Base-by-base conservation (phyloP, 2,329 filamentous ascomycete species). In the Plectosphaerella sp. region DNA sequence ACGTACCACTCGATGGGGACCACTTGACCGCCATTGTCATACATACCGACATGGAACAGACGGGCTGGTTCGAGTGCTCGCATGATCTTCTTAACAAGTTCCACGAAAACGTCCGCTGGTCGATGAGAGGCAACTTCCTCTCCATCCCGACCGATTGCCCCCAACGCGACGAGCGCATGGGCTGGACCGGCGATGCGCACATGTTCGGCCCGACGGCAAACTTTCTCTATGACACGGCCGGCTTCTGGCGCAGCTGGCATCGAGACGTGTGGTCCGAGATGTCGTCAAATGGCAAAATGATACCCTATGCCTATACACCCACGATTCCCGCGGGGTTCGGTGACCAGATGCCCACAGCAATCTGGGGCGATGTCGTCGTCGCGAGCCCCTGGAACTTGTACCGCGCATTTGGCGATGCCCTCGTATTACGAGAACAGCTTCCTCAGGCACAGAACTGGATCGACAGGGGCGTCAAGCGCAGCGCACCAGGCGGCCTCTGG, bases 111-210 rank as follows among this genome's bases (percentile, higher is more conserved):
- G 71, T 78, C 0, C 59, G 67, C 28, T 84, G 81, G 81, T 74
- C 73, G 5, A 82, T 83, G 74, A 72, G 73, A 25, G 79, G 79
- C 1, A 85, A 84, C 57, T 84, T 85, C 57, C 57, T 84, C 3
- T 74, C 72, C 0, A 63, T 84, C 0, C 80, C 80, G 0, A 84
- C 80, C 0, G 82, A 85, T 57, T 82, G 78, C 56, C 79, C 79
- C 0, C 77, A 82, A 55, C 68, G 78, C 2, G 78, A 83, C 50
- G 78, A 82, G 62, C 69, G 78, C 0, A 62, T 82, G 6, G 75
- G 76, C 18, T 79, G 80, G 80, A 78, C 74, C 1, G 75, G 80
- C 15, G 75, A 80, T 55, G 65, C 71, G 8, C 74, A 75, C 37
- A 70, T 73, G 1, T 83, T 83, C 53, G 65, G 69, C 1, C 74